These are phyloP conservation scores for Pseudopyricularia javanii DNA, from an alignment of 2,329 filamentous ascomycete species.

Conservation along the genomic window DNA sequence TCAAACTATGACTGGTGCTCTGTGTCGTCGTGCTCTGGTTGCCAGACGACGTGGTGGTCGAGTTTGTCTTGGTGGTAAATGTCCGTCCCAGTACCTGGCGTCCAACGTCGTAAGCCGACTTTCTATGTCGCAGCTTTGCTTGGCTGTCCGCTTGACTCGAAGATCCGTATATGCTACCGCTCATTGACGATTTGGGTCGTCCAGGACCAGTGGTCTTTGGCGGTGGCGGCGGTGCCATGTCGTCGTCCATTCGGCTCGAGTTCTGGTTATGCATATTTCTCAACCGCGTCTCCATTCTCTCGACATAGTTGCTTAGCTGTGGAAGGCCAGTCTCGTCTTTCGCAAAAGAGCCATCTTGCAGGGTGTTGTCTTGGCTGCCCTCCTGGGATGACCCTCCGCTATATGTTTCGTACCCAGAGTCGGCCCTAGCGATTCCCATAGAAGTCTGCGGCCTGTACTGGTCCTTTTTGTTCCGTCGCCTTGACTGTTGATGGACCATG, in stretches of 20 bases:
- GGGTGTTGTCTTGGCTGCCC: slow-evolving; percentile 17
- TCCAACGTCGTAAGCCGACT: slow-evolving; percentile 69
- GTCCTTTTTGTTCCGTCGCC: slow-evolving; percentile 15
- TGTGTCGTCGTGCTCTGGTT: slow-evolving; percentile 58
- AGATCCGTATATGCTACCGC: slow-evolving; percentile 23
- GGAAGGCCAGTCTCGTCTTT: slow-evolving; percentile 46
- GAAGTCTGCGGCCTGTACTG: slow-evolving; percentile 56
- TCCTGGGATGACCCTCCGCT: slow-evolving; percentile 36
- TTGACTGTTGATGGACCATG: slow-evolving; percentile 31
- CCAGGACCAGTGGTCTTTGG: slow-evolving; percentile 34
- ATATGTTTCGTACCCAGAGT: slow-evolving; percentile 49
- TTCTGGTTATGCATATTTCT: slow-evolving; percentile 56
- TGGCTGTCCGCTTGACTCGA: slow-evolving; percentile 12
- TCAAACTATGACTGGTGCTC: slow-evolving; percentile 72
- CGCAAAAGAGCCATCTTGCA: slow-evolving; percentile 23
- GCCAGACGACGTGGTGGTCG: slow-evolving; percentile 64
- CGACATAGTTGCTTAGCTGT: slow-evolving; percentile 74
- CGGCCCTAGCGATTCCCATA: slow-evolving; percentile 50
- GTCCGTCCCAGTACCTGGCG: slow-evolving; percentile 61
- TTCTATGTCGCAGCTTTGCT: slow-evolving; percentile 46
- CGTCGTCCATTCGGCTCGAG: slow-evolving; percentile 32
- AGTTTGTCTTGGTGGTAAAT: slow-evolving; percentile 78
- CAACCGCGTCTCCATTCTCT: slow-evolving; percentile 80
- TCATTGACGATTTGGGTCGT: slow-evolving; percentile 49
- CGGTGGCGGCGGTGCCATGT: slow-evolving; percentile 41